phyloP scores from a whole-genome alignment of 352 stramenopile species.

The Globisporangium nagaii region DNA sequence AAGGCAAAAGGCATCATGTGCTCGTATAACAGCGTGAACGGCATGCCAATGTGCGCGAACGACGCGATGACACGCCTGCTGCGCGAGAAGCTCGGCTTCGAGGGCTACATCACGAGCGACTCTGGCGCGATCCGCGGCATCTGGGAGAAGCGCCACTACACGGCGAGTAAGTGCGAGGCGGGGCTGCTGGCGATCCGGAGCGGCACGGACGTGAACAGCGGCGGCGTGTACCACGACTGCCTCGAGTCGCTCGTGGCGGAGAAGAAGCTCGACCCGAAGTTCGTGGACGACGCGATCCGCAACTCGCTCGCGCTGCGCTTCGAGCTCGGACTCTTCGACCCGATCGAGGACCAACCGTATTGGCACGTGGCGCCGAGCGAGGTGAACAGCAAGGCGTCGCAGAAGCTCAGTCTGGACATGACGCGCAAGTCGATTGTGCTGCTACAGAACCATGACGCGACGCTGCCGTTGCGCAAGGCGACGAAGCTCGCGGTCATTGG shows the following conservation, averaged over 20 bases:
- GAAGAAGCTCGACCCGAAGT: constrained; percentile 39
- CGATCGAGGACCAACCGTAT: constrained; percentile 79
- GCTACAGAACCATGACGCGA: constrained; percentile 84
- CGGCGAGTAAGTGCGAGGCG: constrained; percentile 60
- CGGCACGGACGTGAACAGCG: constrained; percentile 87
- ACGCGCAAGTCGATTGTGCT: constrained; percentile 90
- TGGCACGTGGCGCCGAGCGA: constrained; percentile 61
- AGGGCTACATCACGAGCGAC: constrained; percentile 96
- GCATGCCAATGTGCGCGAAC: constrained; percentile 91
- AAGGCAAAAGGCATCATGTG: constrained; percentile 92
- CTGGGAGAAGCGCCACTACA: constrained; percentile 72
- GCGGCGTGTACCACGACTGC: constrained; percentile 75
- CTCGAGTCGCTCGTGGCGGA: constrained; percentile 46
- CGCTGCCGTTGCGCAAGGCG: constrained; percentile 60
- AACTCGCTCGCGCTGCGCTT: constrained; percentile 86
- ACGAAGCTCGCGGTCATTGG: constrained; percentile 73
- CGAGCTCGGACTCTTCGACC: constrained; percentile 89
- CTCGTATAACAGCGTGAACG: constrained; percentile 95
- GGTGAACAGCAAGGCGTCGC: constrained; percentile 63
- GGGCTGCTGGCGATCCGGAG: constrained; percentile 54
- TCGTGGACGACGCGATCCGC: constrained; percentile 54
- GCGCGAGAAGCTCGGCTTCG: constrained; percentile 76
- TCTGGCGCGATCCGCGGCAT: constrained; percentile 89
- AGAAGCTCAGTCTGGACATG: constrained; percentile 62
- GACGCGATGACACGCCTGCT: constrained; percentile 65